Evolutionary conservation across 2,329 filamentous ascomycete genomes (phyloP).

Genomic region (Epichloe brachyelytri): DNA sequence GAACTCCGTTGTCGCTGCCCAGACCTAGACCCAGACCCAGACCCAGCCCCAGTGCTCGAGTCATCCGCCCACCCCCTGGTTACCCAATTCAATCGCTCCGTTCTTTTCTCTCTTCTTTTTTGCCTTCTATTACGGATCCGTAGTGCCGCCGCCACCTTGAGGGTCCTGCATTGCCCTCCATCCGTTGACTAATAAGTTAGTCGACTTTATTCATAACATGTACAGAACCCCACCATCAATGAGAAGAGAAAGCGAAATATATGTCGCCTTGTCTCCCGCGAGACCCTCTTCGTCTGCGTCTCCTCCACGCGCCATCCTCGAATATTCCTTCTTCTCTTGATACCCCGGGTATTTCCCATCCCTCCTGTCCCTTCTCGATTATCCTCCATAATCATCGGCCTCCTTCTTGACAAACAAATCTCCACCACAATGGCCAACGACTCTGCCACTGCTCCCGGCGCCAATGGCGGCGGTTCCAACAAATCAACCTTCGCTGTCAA

Average conservation of each 20-base stretch:
- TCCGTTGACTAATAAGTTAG: not conserved
- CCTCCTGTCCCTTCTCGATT: not conserved
- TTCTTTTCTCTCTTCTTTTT: not conserved
- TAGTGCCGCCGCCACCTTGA: not conserved
- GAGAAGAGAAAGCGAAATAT: not conserved
- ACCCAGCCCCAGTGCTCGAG: not conserved
- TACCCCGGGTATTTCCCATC: not conserved
- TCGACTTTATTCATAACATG: not conserved
- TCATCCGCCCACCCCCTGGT: not conserved
- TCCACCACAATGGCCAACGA: slow-evolving; percentile 22
- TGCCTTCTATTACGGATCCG: not conserved
- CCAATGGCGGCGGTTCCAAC: slow-evolving; percentile 21
- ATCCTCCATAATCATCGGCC: not conserved
- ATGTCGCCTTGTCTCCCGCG: not conserved
- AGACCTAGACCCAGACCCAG: not conserved
- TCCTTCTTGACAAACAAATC: not conserved
- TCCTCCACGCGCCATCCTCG: not conserved
- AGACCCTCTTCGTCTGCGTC: too few relatives aligned
- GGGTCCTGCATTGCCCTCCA: slow-evolving; percentile 2
- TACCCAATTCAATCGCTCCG: not conserved
- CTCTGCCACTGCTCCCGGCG: slow-evolving; percentile 16
- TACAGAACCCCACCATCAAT: slow-evolving; percentile 1
- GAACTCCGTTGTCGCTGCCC: slow-evolving; percentile 4
- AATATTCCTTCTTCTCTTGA: not conserved
- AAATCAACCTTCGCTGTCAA: slow-evolving; percentile 70